Evolutionary conservation across 192 early-diverging fungal genomes (phyloP).

Genomic region (Backusella luteola): DNA sequence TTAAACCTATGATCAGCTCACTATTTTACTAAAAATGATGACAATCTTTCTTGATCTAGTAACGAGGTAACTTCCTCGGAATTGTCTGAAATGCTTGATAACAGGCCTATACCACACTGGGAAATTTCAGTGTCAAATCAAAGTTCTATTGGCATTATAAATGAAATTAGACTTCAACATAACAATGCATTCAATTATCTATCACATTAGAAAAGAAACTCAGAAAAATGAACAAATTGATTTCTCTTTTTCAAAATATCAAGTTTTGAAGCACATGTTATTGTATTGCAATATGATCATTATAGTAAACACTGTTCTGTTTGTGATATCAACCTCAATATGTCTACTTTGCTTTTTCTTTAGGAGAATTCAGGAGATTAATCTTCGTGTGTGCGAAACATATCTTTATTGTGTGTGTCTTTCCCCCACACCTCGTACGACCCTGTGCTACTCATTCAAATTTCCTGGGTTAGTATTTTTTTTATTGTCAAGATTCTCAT

Average conservation of each 20-base stretch:
- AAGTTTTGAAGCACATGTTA: neutral
- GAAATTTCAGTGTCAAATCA: neutral
- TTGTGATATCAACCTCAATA: neutral
- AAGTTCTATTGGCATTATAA: neutral
- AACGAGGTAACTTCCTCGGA: neutral
- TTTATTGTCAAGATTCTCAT: slow-evolving; percentile 5
- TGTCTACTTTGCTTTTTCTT: neutral
- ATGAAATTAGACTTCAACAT: neutral
- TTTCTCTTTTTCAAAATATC: neutral
- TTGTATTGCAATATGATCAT: neutral
- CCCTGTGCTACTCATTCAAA: neutral
- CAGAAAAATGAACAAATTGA: neutral
- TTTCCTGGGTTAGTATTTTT: neutral
- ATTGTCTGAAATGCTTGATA: neutral
- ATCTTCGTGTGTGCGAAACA: slow-evolving; percentile 6
- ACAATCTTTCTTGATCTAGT: neutral
- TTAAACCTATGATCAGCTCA: slow-evolving; percentile 3
- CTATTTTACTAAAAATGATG: neutral
- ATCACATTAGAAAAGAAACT: neutral
- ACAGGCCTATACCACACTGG: neutral
- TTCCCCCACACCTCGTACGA: neutral
- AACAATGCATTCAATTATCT: neutral
- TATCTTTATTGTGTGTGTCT: neutral
- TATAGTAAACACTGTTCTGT: neutral
- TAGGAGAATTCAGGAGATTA: slow-evolving; percentile 7